Evolutionary conservation across 148 eudicot species (phyloP), one percentile per base, ranked within the genome.

Genomic region (Rhododendron mucronatum): DNA sequence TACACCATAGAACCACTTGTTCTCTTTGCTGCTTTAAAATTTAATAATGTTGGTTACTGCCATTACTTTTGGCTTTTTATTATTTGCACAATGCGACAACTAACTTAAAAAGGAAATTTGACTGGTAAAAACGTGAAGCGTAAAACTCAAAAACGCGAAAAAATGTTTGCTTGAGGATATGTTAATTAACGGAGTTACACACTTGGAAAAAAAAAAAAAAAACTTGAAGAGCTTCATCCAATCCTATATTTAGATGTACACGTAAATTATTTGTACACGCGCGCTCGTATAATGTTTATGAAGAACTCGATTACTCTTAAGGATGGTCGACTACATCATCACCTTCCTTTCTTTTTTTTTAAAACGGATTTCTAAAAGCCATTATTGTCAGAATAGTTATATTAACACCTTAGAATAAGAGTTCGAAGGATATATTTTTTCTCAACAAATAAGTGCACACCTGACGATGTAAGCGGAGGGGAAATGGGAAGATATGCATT

Each of bases 1-100:
- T 95, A 96, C 98, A 96, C 98, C 98, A 96, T 94, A 89, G 98
- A 96, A 96, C 99, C 98, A 3, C 4, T n/a, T 14, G 7, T 14
- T n/a, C 20, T 1, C 20, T 3, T 0, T 2, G 4, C 5, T 1
- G 12, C 53, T 14, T 11, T 6, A 7, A 13, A 75, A 16, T 15
- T 0, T 21, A 21, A 59, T 59, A 18, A 11, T 11, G 1, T 59
- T 1, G 1, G 45, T 41, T 41, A 0, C 45, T 41, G 0, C 8
- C 7, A 41, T 41, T 41, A 41, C 1, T 41, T 41, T 41, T 53
- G 18, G 57, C 55, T n/a, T 30, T 51, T 41, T 41, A 51, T 51
- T 13, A 12, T 10, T 48, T 1, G 51, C 18, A 53, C 18, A 53
- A 53, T 15, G 20, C 57, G 57, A 53, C 57, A 53, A 53, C 15